Evolutionary conservation across 2,329 filamentous ascomycete genomes (phyloP).

Genomic region (Mollisiaceae sp.): DNA sequence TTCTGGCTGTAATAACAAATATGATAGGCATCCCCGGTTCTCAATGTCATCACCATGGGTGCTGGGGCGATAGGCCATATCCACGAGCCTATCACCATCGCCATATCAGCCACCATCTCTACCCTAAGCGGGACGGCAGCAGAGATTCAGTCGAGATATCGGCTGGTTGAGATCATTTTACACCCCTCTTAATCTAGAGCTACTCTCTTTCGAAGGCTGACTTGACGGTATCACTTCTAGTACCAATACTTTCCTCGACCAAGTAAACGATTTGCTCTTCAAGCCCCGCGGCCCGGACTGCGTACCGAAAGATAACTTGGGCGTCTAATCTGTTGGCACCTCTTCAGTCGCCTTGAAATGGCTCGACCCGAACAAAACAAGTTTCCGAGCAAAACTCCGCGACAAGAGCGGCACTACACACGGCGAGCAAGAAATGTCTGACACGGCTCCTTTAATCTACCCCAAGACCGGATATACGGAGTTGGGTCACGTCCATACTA

Average conservation of each 20-base stretch:
- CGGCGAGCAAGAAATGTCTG: neutral
- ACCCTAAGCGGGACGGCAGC: neutral
- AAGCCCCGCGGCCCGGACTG: neutral
- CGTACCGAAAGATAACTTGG: neutral
- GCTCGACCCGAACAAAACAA: neutral
- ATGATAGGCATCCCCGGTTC: neutral
- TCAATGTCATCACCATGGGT: neutral
- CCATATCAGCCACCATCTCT: neutral
- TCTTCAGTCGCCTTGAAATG: neutral
- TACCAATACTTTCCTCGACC: neutral
- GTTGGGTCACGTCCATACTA: neutral
- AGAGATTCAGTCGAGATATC: neutral
- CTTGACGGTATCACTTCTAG: neutral
- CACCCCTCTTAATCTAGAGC: no score
- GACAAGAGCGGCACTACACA: neutral
- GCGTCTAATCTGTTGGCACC: neutral
- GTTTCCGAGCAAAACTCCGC: neutral
- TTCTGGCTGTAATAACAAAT: neutral
- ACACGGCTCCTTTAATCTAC: neutral
- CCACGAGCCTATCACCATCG: neutral
- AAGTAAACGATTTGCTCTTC: neutral
- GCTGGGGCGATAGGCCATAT: neutral
- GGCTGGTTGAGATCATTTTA: neutral
- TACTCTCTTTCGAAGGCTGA: neutral
- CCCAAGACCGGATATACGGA: neutral